A percentile compares a stretch with the other conserved stretches of the same genome.
Conservation (phyloP, 495 filamentous ascomycete species). For the Penicillium cosmopolitanum region DNA sequence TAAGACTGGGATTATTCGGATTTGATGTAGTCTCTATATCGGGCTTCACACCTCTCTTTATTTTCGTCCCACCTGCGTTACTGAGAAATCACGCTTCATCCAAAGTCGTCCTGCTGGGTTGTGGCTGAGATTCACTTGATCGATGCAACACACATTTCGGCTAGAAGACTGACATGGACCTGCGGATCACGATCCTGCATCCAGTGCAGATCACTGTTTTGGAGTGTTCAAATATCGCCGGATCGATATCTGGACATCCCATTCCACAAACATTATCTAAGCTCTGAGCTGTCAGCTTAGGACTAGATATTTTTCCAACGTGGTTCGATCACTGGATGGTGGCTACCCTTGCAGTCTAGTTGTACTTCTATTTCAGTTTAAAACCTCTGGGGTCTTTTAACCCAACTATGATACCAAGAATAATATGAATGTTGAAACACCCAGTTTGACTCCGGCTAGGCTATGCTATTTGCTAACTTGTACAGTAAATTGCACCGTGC, state of each 20-base stretch:
- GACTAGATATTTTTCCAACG: not conserved
- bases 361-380: not conserved
- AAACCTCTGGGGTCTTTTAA: not conserved
- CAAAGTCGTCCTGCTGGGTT: not conserved
- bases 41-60: not conserved
- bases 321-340: not conserved
- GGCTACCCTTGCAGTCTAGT: not conserved
- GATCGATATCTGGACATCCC: slow-evolving; percentile 3
- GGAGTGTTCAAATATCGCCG: not conserved
- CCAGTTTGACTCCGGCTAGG: slow-evolving; percentile 1
- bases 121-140: not conserved
- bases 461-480: slow-evolving; percentile 3
- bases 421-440: not conserved
- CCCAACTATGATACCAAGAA: slow-evolving; percentile 6
- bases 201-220: not conserved
- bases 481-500: too few relatives aligned
- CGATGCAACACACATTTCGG: not conserved
- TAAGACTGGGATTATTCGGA: slow-evolving; percentile 12
- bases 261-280: not conserved
- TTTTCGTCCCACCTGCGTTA: not conserved
- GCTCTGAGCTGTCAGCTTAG: not conserved
- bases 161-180: not conserved
- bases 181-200: not conserved
- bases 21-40: not conserved
- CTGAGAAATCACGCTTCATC: not conserved